Conservation (phyloP, 257 asterid species). For the Scutellaria minor region DNA sequence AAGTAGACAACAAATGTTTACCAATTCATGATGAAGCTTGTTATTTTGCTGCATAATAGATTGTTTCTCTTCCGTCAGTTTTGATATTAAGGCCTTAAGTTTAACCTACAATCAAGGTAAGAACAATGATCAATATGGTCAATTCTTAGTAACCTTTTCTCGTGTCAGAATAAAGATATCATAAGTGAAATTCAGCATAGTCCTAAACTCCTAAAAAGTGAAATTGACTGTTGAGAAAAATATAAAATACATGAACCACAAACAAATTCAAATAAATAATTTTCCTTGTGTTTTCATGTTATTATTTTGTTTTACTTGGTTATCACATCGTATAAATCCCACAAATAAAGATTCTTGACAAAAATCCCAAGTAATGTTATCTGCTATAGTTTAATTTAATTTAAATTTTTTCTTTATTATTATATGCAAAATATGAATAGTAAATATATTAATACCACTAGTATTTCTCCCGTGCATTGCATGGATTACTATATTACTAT, state of each 20-base stretch:
- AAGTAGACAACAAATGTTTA: conserved; percentile 36
- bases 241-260: conserved; percentile 16
- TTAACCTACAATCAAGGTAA: conserved; percentile 52
- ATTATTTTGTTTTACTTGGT: too few species aligned
- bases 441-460: too few species aligned
- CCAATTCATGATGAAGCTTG: conserved; percentile 78
- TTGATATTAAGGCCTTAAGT: conserved; percentile 66
- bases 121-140: conserved; percentile 4
- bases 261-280: neutral
- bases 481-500: too few species aligned
- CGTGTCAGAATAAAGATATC: conserved; percentile 3
- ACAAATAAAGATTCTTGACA: too few species aligned
- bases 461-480: too few species aligned
- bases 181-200: conserved; percentile 23
- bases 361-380: too few species aligned
- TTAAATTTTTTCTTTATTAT: too few species aligned
- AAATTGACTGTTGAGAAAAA: neutral
- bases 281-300: too few species aligned
- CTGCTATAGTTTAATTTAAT: too few species aligned
- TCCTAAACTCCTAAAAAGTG: conserved; percentile 18
- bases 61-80: conserved; percentile 82
- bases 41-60: conserved; percentile 68
- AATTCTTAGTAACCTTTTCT: neutral
- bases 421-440: too few species aligned
- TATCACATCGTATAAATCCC: too few species aligned